A percentile compares a stretch with the other conserved stretches of the same genome.
These are phyloP conservation scores for Aspergillus brasiliensis DNA, from an alignment of 2,329 filamentous ascomycete species.

Conservation along the genomic window DNA sequence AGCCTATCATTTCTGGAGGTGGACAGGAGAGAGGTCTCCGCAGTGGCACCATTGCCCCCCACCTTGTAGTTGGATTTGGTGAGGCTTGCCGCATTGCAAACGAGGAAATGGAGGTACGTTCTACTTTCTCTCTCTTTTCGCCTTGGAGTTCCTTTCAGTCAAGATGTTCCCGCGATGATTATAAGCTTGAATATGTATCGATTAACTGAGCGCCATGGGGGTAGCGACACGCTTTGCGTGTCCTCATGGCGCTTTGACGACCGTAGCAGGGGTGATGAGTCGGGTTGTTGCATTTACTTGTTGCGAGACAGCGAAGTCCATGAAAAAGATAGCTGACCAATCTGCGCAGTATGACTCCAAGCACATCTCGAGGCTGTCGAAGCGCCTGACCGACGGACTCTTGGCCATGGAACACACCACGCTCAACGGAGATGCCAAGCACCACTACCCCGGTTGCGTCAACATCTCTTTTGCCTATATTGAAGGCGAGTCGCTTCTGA, in stretches of 20 bases:
- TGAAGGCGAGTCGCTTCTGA: slow-evolving; percentile 94
- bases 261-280: slow-evolving; percentile 70
- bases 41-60: slow-evolving; percentile 89
- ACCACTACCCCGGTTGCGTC: slow-evolving; percentile 94
- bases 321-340: slow-evolving; percentile 9
- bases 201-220: slow-evolving; percentile 75
- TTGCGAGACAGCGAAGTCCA: neutral
- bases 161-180: slow-evolving; percentile 62
- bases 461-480: slow-evolving; percentile 99
- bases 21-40: slow-evolving; percentile 93
- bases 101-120: slow-evolving; percentile 84
- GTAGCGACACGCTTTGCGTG: slow-evolving; percentile 40
- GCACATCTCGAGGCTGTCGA: slow-evolving; percentile 79
- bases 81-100: slow-evolving; percentile 92
- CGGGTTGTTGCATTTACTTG: slow-evolving; percentile 19
- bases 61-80: slow-evolving; percentile 87
- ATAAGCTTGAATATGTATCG: slow-evolving; percentile 69
- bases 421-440: slow-evolving; percentile 80
- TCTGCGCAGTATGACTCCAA: slow-evolving; percentile 92
- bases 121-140: slow-evolving; percentile 17
- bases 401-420: slow-evolving; percentile 87
- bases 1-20: slow-evolving; percentile 93
- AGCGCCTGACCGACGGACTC: slow-evolving; percentile 79
- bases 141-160: slow-evolving; percentile 5
- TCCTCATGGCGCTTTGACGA: slow-evolving; percentile 56